Base-by-base conservation (phyloP, 306 rosid species). In the Vigna radiata region DNA sequence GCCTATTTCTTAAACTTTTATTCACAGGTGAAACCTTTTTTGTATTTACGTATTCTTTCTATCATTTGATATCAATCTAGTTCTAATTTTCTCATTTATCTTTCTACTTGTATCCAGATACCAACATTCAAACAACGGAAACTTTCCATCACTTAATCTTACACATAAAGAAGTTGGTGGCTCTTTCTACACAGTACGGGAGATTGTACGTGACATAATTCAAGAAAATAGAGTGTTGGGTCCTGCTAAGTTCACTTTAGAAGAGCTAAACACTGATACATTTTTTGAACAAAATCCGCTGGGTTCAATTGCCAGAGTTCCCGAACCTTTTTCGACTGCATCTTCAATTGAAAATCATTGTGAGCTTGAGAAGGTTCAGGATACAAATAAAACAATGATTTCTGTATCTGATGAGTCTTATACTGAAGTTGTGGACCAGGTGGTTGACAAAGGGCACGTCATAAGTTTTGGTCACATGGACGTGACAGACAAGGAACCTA, bases 131-230 rank as follows among this genome's bases (percentile, higher is more conserved):
- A 88, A 95, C 82, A 87, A 87, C 19, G 99, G 99, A 63, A 92
- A 77, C 82, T 95, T 95, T 66, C 99, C 99, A 68, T 91, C 99
- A 11, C 90, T 95, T 75, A 92, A 85, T 64, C 91, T 91, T 36
- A 91, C 99, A 9, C 99, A 95, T 83, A 92, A 92, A 85, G 99
- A 95, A 85, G 99, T 95, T 10, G 98, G 98, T 76, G 98, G 98
- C 39, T 94, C 98, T 72, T 94, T 94, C 89, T 95, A 95, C 88
- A 95, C 97, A 0, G 97, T 95, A n/a, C 87, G 99, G 52, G 99
- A 95, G 89, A 95, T 95, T 82, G 98, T 95, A 54, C 87, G 98
- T 11, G 99, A 95, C 77, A 72, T 95, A 82, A 95, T 95, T 79
- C 99, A 91, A 89, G 98, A 95, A 77, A 95, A 95, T 80, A 87